Evolutionary conservation across 192 early-diverging fungal species (phyloP).

Genomic region (Mortierella alpina): DNA sequence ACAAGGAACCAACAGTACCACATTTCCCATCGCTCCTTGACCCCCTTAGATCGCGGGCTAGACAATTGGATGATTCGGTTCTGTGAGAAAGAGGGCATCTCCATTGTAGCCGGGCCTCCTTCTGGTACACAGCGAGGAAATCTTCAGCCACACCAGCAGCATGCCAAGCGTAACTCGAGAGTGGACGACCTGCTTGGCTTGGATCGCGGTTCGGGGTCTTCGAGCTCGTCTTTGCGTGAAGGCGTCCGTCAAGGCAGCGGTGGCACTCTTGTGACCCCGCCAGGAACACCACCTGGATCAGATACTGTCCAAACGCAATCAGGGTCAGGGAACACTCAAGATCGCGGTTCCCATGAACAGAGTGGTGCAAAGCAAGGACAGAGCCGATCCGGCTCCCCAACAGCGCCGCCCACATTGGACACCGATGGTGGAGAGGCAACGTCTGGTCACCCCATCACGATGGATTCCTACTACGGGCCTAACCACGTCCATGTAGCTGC

Average conservation of each 20-base stretch:
- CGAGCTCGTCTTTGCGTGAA: conserved; percentile 27
- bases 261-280: conserved; percentile 32
- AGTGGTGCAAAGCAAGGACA: neutral
- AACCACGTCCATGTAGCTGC: conserved; percentile 82
- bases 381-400: neutral
- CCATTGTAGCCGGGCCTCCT: conserved; percentile 22
- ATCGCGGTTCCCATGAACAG: neutral
- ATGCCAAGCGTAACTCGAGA: conserved; percentile 33
- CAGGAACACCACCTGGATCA: conserved; percentile 40
- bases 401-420: neutral
- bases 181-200: conserved; percentile 39
- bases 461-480: conserved; percentile 38
- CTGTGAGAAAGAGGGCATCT: conserved; percentile 57
- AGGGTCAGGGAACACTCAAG: conserved; percentile 12
- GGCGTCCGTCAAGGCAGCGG: neutral
- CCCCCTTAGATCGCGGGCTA: conserved; percentile 64
- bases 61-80: conserved; percentile 93
- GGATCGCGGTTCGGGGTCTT: conserved; percentile 12
- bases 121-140: conserved; percentile 4
- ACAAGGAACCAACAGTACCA: neutral
- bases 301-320: conserved; percentile 8
- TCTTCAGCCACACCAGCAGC: conserved; percentile 17
- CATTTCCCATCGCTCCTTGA: conserved; percentile 4
- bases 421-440: neutral
- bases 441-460: neutral